Percentiles rank a stretch among this genome's conserved stretches.
Evolutionary conservation across 805 yeast species (phyloP).

Genomic region (Zygosaccharomyces gambellarensis): DNA sequence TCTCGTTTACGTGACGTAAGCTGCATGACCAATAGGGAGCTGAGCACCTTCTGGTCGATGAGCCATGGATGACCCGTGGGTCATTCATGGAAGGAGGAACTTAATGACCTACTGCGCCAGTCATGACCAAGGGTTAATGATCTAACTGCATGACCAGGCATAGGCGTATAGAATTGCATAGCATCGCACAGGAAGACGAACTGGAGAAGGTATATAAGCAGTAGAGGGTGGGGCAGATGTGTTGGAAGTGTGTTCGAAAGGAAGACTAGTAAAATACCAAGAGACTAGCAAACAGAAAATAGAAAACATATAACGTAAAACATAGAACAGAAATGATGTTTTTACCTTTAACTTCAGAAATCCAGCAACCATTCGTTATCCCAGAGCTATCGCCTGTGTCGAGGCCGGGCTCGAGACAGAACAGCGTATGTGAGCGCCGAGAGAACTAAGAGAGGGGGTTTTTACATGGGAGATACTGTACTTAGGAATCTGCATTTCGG

Average conservation of each 20-base stretch:
- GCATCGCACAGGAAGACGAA: background rate
- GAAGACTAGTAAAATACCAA: background rate
- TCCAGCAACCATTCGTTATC: constrained; percentile 59
- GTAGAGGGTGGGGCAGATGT: background rate
- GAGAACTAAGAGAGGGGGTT: background rate
- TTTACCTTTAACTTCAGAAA: constrained; percentile 52
- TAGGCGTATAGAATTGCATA: background rate
- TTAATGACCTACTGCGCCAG: background rate
- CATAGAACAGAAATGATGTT: constrained; percentile 33
- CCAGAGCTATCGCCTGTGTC: constrained; percentile 59
- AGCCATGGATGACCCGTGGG: background rate
- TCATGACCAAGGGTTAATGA: background rate
- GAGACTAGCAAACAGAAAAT: background rate
- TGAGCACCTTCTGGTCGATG: background rate
- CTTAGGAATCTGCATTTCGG: background rate
- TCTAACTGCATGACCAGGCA: background rate
- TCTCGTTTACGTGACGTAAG: constrained; percentile 1
- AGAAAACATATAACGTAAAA: too few species aligned
- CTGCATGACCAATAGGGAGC: background rate
- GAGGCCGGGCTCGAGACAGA: constrained; percentile 31
- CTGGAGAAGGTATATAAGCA: background rate
- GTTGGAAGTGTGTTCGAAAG: too few species aligned
- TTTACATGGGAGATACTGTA: background rate
- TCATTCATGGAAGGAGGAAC: background rate
- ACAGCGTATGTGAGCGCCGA: constrained; percentile 15